phyloP scores from a whole-genome alignment of 2,329 filamentous ascomycete genomes.

The Diaporthe helianthi region DNA sequence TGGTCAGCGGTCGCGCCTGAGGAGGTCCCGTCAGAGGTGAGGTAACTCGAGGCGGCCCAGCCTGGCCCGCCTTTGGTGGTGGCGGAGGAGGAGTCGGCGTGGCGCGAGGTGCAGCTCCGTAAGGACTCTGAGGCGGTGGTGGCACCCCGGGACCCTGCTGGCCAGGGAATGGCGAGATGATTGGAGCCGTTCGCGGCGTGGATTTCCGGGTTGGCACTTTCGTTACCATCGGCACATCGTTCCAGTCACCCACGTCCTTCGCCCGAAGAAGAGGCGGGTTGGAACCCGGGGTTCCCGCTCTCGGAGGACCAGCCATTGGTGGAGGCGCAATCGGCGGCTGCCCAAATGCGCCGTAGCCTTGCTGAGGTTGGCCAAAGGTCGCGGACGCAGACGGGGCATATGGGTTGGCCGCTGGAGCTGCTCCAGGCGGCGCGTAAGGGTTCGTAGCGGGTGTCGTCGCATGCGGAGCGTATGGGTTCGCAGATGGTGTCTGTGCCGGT shows the following conservation, averaged over 20 bases:
- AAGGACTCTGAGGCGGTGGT: conserved; percentile 66
- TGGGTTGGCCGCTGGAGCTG: conserved; percentile 41
- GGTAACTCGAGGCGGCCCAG: conserved; percentile 71
- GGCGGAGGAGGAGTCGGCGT: conserved; percentile 78
- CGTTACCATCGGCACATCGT: conserved; percentile 87
- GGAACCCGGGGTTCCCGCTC: conserved; percentile 62
- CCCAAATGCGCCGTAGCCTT: conserved; percentile 44
- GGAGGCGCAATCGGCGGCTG: conserved; percentile 42
- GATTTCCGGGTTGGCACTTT: conserved; percentile 76
- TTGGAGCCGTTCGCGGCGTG: conserved; percentile 74
- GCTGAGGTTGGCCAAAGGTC: conserved; percentile 27
- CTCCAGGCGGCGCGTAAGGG: conserved; percentile 40
- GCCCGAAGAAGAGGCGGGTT: conserved; percentile 72
- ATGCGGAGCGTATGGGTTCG: conserved; percentile 46
- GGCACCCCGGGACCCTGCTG: conserved; percentile 56
- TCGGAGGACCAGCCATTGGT: conserved; percentile 40
- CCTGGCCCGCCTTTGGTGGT: conserved; percentile 74
- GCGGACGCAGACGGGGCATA: conserved; percentile 46
- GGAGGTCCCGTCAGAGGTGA: conserved; percentile 72
- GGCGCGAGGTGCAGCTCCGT: conserved; percentile 60
- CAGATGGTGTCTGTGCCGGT: conserved; percentile 38
- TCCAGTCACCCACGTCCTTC: conserved; percentile 84
- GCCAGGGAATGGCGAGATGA: conserved; percentile 78
- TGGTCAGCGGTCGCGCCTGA: conserved; percentile 60
- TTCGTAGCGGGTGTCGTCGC: conserved; percentile 37